Conservation (phyloP, 1,284 basidiomycete genomes). For the Ganoderma sinense region DNA sequence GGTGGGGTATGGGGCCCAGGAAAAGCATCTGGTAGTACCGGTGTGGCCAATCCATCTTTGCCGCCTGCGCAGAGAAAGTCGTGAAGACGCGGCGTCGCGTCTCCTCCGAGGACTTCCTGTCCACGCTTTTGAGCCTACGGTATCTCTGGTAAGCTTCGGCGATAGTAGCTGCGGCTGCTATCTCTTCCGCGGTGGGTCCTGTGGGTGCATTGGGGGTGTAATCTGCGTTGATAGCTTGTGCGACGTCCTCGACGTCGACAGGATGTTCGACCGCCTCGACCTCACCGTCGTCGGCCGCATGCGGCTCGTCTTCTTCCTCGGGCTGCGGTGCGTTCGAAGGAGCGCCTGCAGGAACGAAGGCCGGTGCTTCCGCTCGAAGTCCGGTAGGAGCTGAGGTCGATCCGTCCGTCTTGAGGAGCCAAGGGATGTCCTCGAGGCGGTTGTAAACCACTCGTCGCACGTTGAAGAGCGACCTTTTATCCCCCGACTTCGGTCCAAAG, state of each 20-base stretch:
- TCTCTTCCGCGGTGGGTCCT: slow-evolving; percentile 39
- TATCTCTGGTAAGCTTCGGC: slow-evolving; percentile 41
- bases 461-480: slow-evolving; percentile 17
- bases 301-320: slow-evolving; percentile 9
- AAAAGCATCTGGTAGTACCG: slow-evolving; percentile 51
- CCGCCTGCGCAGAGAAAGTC: slow-evolving; percentile 42
- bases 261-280: slow-evolving; percentile 17
- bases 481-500: slow-evolving; percentile 22
- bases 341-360: slow-evolving; percentile 30
- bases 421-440: slow-evolving; percentile 37
- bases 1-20: slow-evolving; percentile 57
- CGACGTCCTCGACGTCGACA: slow-evolving; percentile 29
- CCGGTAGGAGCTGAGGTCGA: background rate
- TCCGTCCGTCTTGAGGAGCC: slow-evolving; percentile 22
- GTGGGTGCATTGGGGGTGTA: slow-evolving; percentile 24
- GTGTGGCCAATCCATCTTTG: slow-evolving; percentile 43
- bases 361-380: slow-evolving; percentile 31
- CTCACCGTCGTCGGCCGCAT: slow-evolving; percentile 13
- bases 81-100: slow-evolving; percentile 20
- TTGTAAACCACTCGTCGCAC: slow-evolving; percentile 45
- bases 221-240: slow-evolving; percentile 34
- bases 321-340: background rate
- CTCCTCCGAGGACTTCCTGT: slow-evolving; percentile 10
- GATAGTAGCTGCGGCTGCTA: slow-evolving; percentile 40
- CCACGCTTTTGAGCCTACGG: slow-evolving; percentile 27